Conservation (phyloP, 257 asterid species). For the Solanum sparsipilum region DNA sequence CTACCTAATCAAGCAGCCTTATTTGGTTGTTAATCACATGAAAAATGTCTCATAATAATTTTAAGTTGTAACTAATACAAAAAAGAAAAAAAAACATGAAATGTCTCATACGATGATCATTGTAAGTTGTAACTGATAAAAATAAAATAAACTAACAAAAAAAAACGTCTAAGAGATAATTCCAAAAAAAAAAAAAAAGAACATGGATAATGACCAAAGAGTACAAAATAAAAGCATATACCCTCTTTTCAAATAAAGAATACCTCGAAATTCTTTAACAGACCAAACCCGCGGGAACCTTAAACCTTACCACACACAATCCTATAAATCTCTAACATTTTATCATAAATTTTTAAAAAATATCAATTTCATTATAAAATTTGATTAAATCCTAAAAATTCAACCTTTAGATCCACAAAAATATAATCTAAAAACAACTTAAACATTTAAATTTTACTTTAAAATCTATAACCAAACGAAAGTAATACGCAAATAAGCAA, state of each 20-base stretch:
- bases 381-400: too few species aligned
- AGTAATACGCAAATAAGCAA: background rate
- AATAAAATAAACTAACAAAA: too few species aligned
- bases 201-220: background rate
- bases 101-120: too few species aligned
- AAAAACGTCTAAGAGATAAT: background rate
- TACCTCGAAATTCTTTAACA: background rate
- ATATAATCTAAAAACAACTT: too few species aligned
- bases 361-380: too few species aligned
- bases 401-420: too few species aligned
- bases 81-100: too few species aligned
- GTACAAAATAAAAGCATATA: background rate
- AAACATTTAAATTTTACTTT: too few species aligned
- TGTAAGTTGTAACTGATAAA: too few species aligned
- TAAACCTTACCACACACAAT: background rate
- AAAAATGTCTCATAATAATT: background rate
- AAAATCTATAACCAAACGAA: too few species aligned
- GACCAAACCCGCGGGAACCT: conserved; percentile 6
- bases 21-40: background rate
- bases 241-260: background rate
- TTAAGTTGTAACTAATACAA: background rate
- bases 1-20: background rate
- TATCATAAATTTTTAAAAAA: background rate
- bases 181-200: background rate
- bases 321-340: background rate